A percentile compares a stretch with the other conserved stretches of the same genome.
phyloP scores from a whole-genome alignment of 2,329 filamentous ascomycete genomes.

The Calonectria montana region DNA sequence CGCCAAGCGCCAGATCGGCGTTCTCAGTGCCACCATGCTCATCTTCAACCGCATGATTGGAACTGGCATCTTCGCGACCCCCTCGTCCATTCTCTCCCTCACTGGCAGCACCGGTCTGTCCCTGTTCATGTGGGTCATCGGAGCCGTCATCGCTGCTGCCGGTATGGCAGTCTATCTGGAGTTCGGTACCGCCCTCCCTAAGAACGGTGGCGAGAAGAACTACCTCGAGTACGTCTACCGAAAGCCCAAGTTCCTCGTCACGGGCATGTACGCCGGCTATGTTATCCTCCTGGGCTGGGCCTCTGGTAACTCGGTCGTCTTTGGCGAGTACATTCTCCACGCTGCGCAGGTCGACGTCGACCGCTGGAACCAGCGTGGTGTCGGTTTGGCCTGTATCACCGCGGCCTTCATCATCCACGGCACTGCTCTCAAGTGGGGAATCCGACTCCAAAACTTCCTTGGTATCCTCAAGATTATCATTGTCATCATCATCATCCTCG shows the following conservation, averaged over 20 bases:
- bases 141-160: conserved; percentile 70
- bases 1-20: conserved; percentile 65
- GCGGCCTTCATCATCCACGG: conserved; percentile 74
- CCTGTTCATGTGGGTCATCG: conserved; percentile 72
- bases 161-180: conserved; percentile 75
- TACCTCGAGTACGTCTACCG: conserved; percentile 75
- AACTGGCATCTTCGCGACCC: conserved; percentile 75
- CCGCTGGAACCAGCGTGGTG: conserved; percentile 74
- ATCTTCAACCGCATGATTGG: conserved; percentile 76
- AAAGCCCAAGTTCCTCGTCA: conserved; percentile 70
- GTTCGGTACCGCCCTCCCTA: conserved; percentile 73
- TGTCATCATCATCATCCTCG: conserved; percentile 72
- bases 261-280: conserved; percentile 70
- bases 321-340: conserved; percentile 77
- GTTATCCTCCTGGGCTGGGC: conserved; percentile 74
- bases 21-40: conserved; percentile 66
- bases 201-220: conserved; percentile 75
- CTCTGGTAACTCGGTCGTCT: conserved; percentile 74
- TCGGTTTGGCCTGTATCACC: conserved; percentile 76
- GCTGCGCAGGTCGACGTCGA: conserved; percentile 71
- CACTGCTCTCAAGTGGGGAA: conserved; percentile 71
- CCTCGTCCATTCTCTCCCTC: conserved; percentile 65
- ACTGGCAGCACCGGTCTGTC: conserved; percentile 72
- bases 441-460: conserved; percentile 74
- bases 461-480: conserved; percentile 75